Percentiles rank a stretch among this genome's conserved stretches.
These are phyloP conservation scores for Zalerion maritima DNA, from an alignment of 495 filamentous ascomycete genomes.

Conservation along the genomic window DNA sequence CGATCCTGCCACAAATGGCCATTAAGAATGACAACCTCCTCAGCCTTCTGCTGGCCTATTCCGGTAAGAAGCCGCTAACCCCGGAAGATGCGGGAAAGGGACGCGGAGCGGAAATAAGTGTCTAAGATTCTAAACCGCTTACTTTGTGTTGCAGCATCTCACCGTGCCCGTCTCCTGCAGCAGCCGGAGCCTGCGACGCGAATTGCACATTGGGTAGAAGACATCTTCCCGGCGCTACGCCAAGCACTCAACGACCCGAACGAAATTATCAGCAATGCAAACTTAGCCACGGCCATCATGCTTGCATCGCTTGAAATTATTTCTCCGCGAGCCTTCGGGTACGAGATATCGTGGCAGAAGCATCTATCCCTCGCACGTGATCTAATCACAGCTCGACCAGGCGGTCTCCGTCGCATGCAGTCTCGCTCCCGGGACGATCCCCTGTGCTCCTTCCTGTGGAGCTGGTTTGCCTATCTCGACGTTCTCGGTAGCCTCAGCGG, in stretches of 20 bases:
- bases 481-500: conserved; percentile 66
- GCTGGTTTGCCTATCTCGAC: conserved; percentile 81
- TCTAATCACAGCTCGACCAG: conserved; percentile 53
- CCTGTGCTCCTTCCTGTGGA: conserved; percentile 63
- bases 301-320: conserved; percentile 76
- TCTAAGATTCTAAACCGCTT: conserved; percentile 1
- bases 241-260: conserved; percentile 48
- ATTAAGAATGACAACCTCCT: conserved; percentile 63
- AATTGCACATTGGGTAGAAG: conserved; percentile 64
- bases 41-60: conserved; percentile 67
- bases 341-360: conserved; percentile 59
- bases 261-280: conserved; percentile 49
- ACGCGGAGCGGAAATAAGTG: not conserved
- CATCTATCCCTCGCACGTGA: conserved; percentile 64
- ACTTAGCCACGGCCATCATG: conserved; percentile 77
- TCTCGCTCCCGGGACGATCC: conserved; percentile 40
- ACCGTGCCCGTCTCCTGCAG: conserved; percentile 61
- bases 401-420: conserved; percentile 41
- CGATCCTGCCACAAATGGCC: conserved; percentile 50
- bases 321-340: conserved; percentile 60
- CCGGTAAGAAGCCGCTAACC: conserved; percentile 26
- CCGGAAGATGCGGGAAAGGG: no score
- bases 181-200: conserved; percentile 64
- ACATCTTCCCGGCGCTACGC: conserved; percentile 62
- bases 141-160: conserved; percentile 39